Evolutionary conservation across 2,329 filamentous ascomycete species (phyloP).

Genomic region (Karstenula rhodostoma): DNA sequence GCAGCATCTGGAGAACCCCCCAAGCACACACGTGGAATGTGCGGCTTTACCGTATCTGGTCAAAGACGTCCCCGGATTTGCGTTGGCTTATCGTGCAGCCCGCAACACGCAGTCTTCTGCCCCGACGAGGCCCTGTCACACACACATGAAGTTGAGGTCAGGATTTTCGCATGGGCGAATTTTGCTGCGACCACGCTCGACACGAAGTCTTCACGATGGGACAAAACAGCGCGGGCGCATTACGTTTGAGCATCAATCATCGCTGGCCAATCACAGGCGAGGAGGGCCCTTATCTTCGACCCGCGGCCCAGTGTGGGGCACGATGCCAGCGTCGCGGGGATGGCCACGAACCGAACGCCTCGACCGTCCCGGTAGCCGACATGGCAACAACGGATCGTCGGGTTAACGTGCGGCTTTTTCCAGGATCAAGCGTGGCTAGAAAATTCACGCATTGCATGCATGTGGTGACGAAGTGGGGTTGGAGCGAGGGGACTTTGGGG

Average conservation of each 20-base stretch:
- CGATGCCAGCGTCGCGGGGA: constrained; percentile 19
- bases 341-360: constrained; percentile 10
- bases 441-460: constrained; percentile 18
- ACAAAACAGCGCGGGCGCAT: constrained; percentile 34
- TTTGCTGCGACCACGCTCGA: constrained; percentile 15
- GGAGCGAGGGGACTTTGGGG: constrained; percentile 17
- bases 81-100: constrained; percentile 9
- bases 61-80: constrained; percentile 30
- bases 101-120: not conserved
- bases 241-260: constrained; percentile 45
- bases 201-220: constrained; percentile 22
- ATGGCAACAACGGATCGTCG: constrained; percentile 31
- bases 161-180: not conserved
- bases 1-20: constrained; percentile 33
- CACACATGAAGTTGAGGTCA: not conserved
- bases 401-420: constrained; percentile 33
- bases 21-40: constrained; percentile 32
- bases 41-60: constrained; percentile 36
- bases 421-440: constrained; percentile 13
- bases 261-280: constrained; percentile 36
- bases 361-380: constrained; percentile 33
- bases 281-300: constrained; percentile 31
- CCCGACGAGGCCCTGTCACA: not conserved
- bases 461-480: constrained; percentile 42
- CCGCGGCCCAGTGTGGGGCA: constrained; percentile 20